Conservation (phyloP, 2,329 filamentous ascomycete species). For the Exophiala dermatitidis region DNA sequence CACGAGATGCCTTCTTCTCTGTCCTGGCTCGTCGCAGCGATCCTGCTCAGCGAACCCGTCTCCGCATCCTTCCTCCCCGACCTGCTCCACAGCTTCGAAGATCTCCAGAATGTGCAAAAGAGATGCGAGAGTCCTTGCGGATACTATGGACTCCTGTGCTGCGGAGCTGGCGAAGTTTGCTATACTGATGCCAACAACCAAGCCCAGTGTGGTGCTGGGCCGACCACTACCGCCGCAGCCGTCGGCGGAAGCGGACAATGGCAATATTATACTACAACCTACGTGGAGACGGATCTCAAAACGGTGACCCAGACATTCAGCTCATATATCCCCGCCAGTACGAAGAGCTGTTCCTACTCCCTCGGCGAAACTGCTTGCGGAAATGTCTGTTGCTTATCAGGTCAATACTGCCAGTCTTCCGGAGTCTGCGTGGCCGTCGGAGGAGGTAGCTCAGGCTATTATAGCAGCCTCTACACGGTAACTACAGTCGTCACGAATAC, state of each 20-base stretch:
- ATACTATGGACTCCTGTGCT: conserved; percentile 47
- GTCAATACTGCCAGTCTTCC: conserved; percentile 37
- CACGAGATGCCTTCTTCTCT: conserved; percentile 13
- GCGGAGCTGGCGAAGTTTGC: conserved; percentile 40
- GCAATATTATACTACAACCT: conserved; percentile 53
- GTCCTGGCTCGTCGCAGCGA: conserved; percentile 12
- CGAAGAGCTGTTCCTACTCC: conserved; percentile 41
- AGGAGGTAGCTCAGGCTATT: conserved; percentile 26
- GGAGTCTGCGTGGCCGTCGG: conserved; percentile 33
- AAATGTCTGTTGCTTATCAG: conserved; percentile 39
- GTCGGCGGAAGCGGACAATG: conserved; percentile 35
- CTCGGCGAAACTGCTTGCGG: conserved; percentile 41
- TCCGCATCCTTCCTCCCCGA: conserved; percentile 26
- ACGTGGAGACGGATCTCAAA: conserved; percentile 47
- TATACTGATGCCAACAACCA: conserved; percentile 44
- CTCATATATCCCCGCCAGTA: conserved; percentile 28
- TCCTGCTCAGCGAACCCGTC: conserved; percentile 16
- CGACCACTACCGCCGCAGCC: conserved; percentile 16
- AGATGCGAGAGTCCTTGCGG: conserved; percentile 47
- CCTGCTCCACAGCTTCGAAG: conserved; percentile 20
- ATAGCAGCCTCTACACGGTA: conserved; percentile 35
- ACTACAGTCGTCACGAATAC: conserved; percentile 29
- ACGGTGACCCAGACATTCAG: conserved; percentile 52
- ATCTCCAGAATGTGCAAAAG: conserved; percentile 24
- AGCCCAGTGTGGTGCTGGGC: conserved; percentile 40